Percentiles rank a stretch among this genome's conserved stretches.
These are phyloP conservation scores for Sutorius australiensis DNA, from an alignment of 768 basidiomycete species.

Conservation along the genomic window DNA sequence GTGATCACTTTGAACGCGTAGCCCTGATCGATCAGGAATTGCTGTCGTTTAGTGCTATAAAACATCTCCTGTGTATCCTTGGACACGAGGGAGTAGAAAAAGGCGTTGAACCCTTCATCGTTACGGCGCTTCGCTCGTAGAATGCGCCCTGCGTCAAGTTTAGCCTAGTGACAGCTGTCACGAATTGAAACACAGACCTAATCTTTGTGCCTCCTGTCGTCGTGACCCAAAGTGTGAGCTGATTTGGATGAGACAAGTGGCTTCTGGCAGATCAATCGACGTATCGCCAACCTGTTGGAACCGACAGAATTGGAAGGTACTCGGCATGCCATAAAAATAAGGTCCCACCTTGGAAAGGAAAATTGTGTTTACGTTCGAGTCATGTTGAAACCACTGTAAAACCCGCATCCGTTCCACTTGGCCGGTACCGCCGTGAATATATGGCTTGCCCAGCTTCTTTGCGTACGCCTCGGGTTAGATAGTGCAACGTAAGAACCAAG, in stretches of 20 bases:
- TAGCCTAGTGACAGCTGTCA: constrained; percentile 15
- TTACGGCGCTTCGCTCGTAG: constrained; percentile 95
- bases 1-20: constrained; percentile 99
- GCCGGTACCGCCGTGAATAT: constrained; percentile 94
- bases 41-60: constrained; percentile 97
- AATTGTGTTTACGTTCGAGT: constrained; percentile 94
- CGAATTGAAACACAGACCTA: constrained; percentile 52
- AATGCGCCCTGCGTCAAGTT: constrained; percentile 68
- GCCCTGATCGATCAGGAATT: constrained; percentile 97
- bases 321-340: constrained; percentile 6
- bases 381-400: constrained; percentile 92
- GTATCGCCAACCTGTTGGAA: constrained; percentile 85
- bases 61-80: constrained; percentile 99
- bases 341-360: constrained; percentile 87
- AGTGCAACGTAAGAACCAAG: constrained; percentile 1
- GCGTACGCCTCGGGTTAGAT: constrained; percentile 71
- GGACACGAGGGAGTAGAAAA: constrained; percentile 98
- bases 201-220: constrained; percentile 93
- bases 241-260: constrained; percentile 98
- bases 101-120: constrained; percentile 99
- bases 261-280: constrained; percentile 97
- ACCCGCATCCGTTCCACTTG: constrained; percentile 96
- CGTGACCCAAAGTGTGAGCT: constrained; percentile 99
- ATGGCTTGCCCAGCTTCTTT: constrained; percentile 87
- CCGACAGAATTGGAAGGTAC: constrained; percentile 13